These are phyloP conservation scores for Penicillium sclerotigenum DNA, from an alignment of 2,329 filamentous ascomycete species.

Conservation along the genomic window DNA sequence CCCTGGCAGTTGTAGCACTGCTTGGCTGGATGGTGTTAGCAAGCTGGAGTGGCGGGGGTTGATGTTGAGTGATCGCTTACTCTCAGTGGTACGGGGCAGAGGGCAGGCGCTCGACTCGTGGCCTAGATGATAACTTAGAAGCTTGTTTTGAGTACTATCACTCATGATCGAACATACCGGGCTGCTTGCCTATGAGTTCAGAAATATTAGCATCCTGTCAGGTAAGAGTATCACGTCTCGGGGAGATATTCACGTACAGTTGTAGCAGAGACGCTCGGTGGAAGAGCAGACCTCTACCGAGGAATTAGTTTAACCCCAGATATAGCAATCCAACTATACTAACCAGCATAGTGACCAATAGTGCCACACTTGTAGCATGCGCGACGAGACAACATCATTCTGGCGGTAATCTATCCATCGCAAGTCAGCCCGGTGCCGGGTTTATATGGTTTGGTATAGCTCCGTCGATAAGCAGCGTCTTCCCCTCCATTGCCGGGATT, in stretches of 20 bases:
- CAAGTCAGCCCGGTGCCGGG: constrained; percentile 13
- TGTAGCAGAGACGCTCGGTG: constrained; percentile 97
- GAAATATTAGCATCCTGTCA: constrained; percentile 19
- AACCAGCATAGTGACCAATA: constrained; percentile 65
- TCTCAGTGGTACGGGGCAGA: constrained; percentile 90
- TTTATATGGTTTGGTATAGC: constrained; percentile 3
- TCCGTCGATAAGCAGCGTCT: constrained; percentile 3
- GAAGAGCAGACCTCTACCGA: constrained; percentile 89
- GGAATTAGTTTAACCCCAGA: constrained; percentile 10
- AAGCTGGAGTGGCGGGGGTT: constrained; percentile 12
- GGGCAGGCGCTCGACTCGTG: constrained; percentile 99
- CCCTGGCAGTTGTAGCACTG: constrained; percentile 99
- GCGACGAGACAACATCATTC: constrained; percentile 78
- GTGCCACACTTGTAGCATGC: constrained; percentile 78
- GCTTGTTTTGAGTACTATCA: constrained; percentile 10
- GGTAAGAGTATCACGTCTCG: constrained; percentile 9
- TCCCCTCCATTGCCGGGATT: constrained; percentile 7
- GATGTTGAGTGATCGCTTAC: constrained; percentile 45
- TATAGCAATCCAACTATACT: constrained; percentile 22
- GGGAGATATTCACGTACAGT: constrained; percentile 64
- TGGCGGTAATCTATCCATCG: constrained; percentile 29
- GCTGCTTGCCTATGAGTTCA: constrained; percentile 42
- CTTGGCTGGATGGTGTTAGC: constrained; percentile 62
- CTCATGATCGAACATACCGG: constrained; percentile 36
- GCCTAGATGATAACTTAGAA: constrained; percentile 48